Evolutionary conservation across 441 rosid genomes (phyloP), one percentile per base, ranked within the genome.

Genomic region (Jatropha podagrica): DNA sequence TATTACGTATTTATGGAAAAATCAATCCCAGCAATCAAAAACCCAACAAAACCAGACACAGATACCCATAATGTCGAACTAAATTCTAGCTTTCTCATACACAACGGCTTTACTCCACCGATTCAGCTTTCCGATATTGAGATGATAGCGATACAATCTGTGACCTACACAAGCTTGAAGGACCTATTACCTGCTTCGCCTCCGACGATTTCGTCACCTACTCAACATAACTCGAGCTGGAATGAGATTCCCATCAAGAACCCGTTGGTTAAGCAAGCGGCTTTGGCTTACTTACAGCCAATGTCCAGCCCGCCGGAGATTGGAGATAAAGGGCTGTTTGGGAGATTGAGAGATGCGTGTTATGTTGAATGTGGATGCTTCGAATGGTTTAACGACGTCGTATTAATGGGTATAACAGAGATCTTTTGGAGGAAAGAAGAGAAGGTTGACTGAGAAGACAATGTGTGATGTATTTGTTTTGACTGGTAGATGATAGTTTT

Each of bases 231-330:
- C 77, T 83, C 91, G 14, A 84, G 89, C 82, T 85, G 85, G 87
- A 4, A 81, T 59, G 88, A 90, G 69, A 79, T 88, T 13, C 88
- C 92, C 44, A 85, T 90, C 78, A 85, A 78, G 84, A 87, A 90
- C 59, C 92, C 86, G 4, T 86, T 88, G 0, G 91, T 90, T 37
- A 90, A 88, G 80, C 92, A 86, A 10, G 94, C 94, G 0, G 92
- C 92, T 32, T 46, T 80, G 81, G 86, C 92, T 71, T 88, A 90
- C 76, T 78, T 90, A 71, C 94, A 86, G 85, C 92, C 94, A 65
- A 83, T 84, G 90, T 75, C 85, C 40, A 76, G 72, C 38, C 77
- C 84, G 0, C 78, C 78, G 12, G 82, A 69, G 65, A 69, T 60
- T 15, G 84, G 83, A 7, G 79, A 76, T 15, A 80, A 68, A 60